These are phyloP conservation scores for Nakazawaea holstii DNA, from an alignment of 805 yeast genomes.

Conservation along the genomic window DNA sequence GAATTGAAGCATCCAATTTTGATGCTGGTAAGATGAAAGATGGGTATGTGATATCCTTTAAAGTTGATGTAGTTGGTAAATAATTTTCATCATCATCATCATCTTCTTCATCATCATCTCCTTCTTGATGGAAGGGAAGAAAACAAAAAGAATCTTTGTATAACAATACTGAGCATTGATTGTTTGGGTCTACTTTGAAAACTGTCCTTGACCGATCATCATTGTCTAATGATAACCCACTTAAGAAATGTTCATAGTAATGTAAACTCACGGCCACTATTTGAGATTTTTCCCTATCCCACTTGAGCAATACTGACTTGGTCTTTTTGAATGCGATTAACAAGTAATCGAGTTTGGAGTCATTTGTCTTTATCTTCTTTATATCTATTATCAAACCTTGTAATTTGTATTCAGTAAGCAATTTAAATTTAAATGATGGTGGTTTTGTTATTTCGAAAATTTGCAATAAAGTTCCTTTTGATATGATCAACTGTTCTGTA, in stretches of 20 bases:
- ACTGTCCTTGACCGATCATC: constrained; percentile 31
- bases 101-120: constrained; percentile 36
- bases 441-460: constrained; percentile 39
- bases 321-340: constrained; percentile 67
- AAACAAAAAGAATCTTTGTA: constrained; percentile 68
- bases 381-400: constrained; percentile 66
- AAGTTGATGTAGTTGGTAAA: constrained; percentile 5
- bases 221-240: constrained; percentile 39
- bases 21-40: constrained; percentile 59
- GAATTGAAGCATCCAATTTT: constrained; percentile 49
- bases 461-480: constrained; percentile 66
- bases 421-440: constrained; percentile 19
- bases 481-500: constrained; percentile 55
- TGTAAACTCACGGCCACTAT: constrained; percentile 79
- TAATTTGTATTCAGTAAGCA: constrained; percentile 62
- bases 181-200: constrained; percentile 58
- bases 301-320: constrained; percentile 68
- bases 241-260: constrained; percentile 71
- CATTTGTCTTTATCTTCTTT: constrained; percentile 41
- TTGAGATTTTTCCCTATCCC: constrained; percentile 51
- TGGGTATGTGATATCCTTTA: constrained; percentile 33
- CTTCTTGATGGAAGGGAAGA: constrained; percentile 52
- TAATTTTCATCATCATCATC: constrained; percentile 26
- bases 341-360: constrained; percentile 52
- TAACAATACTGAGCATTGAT: constrained; percentile 49